phyloP scores from a whole-genome alignment of 148 eudicot species.

The Camellia lanceoleosa region DNA sequence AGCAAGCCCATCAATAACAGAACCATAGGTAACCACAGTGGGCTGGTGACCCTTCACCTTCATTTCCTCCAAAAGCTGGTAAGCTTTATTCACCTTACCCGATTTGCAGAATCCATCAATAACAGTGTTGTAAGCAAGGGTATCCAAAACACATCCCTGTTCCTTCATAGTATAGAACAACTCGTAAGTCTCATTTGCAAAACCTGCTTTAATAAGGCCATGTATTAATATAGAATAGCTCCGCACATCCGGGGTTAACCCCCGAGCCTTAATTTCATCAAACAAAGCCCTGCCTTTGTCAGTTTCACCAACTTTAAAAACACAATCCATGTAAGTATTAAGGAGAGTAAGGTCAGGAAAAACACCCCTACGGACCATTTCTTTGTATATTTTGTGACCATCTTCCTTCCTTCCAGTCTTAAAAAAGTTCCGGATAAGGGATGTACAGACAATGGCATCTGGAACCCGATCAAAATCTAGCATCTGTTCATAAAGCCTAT shows the following conservation, averaged over 20 bases:
- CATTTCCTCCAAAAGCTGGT: conserved; percentile 95
- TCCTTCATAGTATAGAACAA: conserved; percentile 81
- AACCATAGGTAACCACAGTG: conserved; percentile 83
- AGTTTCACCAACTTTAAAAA: conserved; percentile 80
- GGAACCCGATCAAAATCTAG: conserved; percentile 63
- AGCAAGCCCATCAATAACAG: conserved; percentile 91
- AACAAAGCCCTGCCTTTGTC: conserved; percentile 79
- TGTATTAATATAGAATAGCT: conserved; percentile 89
- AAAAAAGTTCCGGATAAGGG: conserved; percentile 80
- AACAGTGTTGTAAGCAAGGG: conserved; percentile 75
- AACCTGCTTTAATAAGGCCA: conserved; percentile 83
- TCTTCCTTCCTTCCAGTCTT: conserved; percentile 62
- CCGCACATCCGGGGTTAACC: conserved; percentile 69
- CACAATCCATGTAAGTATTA: conserved; percentile 92
- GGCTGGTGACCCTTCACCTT: conserved; percentile 69
- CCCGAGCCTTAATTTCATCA: conserved; percentile 68
- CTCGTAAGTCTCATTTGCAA: conserved; percentile 79
- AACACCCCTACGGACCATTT: conserved; percentile 73
- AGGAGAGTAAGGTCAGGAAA: conserved; percentile 75
- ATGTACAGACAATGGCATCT: conserved; percentile 70
- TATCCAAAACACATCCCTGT: conserved; percentile 71
- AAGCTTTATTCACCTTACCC: conserved; percentile 86
- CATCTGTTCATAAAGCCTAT: conserved; percentile 76
- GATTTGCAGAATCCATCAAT: conserved; percentile 92
- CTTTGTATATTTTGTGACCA: conserved; percentile 91